A percentile compares a stretch with the other conserved stretches of the same genome.
phyloP scores from a whole-genome alignment of 2,329 filamentous ascomycete genomes.

The Xylaria sp. region DNA sequence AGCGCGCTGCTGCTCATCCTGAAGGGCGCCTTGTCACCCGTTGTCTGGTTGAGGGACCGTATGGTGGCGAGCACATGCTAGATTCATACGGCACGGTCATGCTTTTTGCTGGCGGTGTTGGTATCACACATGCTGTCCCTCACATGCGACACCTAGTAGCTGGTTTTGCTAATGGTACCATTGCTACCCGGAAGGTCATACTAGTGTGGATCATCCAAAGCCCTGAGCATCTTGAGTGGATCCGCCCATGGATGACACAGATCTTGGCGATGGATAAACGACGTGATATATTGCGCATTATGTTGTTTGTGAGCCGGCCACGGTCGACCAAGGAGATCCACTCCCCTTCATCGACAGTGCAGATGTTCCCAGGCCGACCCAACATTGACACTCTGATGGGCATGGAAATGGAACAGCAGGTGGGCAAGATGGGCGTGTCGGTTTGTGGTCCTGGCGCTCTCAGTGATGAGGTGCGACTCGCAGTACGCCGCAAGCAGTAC shows the following conservation, averaged over 20 bases:
- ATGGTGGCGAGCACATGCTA: slow-evolving; percentile 76
- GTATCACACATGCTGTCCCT: slow-evolving; percentile 82
- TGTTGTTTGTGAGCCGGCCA: slow-evolving; percentile 80
- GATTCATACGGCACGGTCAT: slow-evolving; percentile 81
- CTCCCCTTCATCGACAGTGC: slow-evolving; percentile 78
- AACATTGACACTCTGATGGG: slow-evolving; percentile 78
- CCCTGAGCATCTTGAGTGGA: slow-evolving; percentile 85
- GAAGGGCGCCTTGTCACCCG: slow-evolving; percentile 70
- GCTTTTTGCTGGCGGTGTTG: slow-evolving; percentile 82
- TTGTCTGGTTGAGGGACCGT: slow-evolving; percentile 80
- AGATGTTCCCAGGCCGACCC: slow-evolving; percentile 84
- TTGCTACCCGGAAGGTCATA: slow-evolving; percentile 75
- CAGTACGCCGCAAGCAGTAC: slow-evolving; percentile 72
- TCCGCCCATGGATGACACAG: slow-evolving; percentile 83
- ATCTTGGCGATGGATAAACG: slow-evolving; percentile 80
- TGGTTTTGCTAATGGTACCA: slow-evolving; percentile 74
- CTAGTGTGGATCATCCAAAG: slow-evolving; percentile 84
- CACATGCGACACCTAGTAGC: slow-evolving; percentile 77
- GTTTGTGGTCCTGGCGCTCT: slow-evolving; percentile 80
- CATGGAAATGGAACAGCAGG: slow-evolving; percentile 77
- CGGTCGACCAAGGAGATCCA: slow-evolving; percentile 83
- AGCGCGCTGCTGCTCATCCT: slow-evolving; percentile 70
- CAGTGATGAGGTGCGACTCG: slow-evolving; percentile 77
- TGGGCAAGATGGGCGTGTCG: slow-evolving; percentile 77
- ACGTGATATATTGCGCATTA: slow-evolving; percentile 77